phyloP scores from a whole-genome alignment of 495 filamentous ascomycete genomes.

The Tuber aestivum region DNA sequence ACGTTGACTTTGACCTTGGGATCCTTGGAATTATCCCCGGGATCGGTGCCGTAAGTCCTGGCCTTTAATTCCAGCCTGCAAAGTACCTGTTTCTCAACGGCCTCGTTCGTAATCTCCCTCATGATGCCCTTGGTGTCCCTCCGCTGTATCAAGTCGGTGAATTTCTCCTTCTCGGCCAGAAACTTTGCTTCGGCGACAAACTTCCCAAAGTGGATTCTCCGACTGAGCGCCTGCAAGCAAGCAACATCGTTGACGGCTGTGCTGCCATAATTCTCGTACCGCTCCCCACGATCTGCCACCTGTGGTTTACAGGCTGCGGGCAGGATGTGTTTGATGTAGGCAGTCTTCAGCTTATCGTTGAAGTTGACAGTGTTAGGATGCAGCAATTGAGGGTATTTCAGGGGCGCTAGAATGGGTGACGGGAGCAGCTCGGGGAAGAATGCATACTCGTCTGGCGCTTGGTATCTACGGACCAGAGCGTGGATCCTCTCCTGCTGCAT shows the following conservation, averaged over 20 bases:
- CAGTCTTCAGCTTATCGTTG: conserved; percentile 76
- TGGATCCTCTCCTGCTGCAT: conserved; percentile 82
- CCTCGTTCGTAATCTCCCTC: conserved; percentile 79
- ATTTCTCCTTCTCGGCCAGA: conserved; percentile 69
- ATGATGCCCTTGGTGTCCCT: conserved; percentile 75
- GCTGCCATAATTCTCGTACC: conserved; percentile 91
- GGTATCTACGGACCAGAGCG: conserved; percentile 89
- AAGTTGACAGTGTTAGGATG: conserved; percentile 87
- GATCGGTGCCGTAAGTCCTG: conserved; percentile 90
- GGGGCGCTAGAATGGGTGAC: conserved; percentile 73
- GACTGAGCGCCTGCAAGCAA: conserved; percentile 83
- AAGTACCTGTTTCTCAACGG: conserved; percentile 87
- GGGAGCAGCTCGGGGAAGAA: conserved; percentile 86
- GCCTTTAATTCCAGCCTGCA: conserved; percentile 85
- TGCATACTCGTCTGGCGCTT: conserved; percentile 94
- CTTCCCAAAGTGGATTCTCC: conserved; percentile 95
- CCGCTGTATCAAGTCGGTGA: conserved; percentile 70
- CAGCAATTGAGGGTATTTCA: conserved; percentile 86
- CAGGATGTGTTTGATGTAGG: conserved; percentile 76
- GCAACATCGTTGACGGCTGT: conserved; percentile 84
- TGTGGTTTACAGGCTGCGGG: conserved; percentile 71
- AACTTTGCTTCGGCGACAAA: conserved; percentile 99
- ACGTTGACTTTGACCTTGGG: conserved; percentile 71
- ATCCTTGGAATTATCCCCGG: conserved; percentile 48
- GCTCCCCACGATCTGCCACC: conserved; percentile 64